A percentile compares a stretch with the other conserved stretches of the same genome.
These are phyloP conservation scores for Kwoniella shivajii DNA, from an alignment of 1,284 basidiomycete genomes.

Conservation along the genomic window DNA sequence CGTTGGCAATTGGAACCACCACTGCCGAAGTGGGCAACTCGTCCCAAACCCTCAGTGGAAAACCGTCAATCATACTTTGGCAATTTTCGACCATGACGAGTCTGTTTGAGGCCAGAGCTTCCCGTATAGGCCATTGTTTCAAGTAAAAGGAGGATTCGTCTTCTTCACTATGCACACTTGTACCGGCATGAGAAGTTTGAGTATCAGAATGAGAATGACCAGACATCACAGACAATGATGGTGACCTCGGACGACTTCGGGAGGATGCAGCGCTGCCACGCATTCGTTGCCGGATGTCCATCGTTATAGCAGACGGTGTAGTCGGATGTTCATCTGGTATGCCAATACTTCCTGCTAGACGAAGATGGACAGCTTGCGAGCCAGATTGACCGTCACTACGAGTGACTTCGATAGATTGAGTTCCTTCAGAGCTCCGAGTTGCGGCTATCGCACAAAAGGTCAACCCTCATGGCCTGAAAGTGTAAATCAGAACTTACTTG, in stretches of 20 bases:
- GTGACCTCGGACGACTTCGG: conserved; percentile 24
- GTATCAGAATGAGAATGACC: too few species aligned
- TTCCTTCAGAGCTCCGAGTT: neutral
- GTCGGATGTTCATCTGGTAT: conserved; percentile 46
- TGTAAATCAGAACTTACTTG: conserved; percentile 8
- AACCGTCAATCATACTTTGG: conserved; percentile 38
- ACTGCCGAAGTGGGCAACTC: conserved; percentile 50
- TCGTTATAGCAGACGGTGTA: conserved; percentile 21
- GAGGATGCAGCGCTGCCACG: conserved; percentile 9
- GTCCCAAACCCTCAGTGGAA: conserved; percentile 49
- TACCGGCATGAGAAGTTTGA: neutral
- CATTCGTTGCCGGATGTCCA: conserved; percentile 13
- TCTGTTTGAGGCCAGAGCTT: conserved; percentile 37
- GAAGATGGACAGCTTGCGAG: conserved; percentile 16
- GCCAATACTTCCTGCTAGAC: conserved; percentile 41
- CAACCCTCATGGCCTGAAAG: neutral
- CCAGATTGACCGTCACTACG: conserved; percentile 3
- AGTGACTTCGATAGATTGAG: conserved; percentile 7
- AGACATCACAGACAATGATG: conserved; percentile 39
- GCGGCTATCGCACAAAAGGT: neutral
- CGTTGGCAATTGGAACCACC: conserved; percentile 51
- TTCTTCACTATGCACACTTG: neutral
- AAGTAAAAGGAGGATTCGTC: conserved; percentile 1
- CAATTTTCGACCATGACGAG: conserved; percentile 51
- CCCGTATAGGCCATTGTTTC: conserved; percentile 43